Conservation (phyloP, 2,329 filamentous ascomycete genomes). For the Coccinonectria pachysandricola region DNA sequence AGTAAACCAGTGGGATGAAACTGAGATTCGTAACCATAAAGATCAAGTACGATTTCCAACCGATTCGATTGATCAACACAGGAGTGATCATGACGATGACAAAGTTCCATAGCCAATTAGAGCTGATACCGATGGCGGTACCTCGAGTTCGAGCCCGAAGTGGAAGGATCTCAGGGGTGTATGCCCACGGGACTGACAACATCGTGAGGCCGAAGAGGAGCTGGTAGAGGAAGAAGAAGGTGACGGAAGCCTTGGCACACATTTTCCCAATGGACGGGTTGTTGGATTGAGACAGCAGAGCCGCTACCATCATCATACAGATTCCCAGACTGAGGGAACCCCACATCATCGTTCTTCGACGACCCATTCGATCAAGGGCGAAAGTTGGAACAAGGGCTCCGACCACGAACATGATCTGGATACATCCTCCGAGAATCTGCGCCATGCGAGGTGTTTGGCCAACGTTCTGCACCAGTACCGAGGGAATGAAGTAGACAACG, state of each 20-base stretch:
- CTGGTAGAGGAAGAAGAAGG: slow-evolving; percentile 26
- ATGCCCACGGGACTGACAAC: slow-evolving; percentile 27
- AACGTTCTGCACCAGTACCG: neutral
- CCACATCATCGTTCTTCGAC: slow-evolving; percentile 34
- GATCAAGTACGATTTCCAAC: slow-evolving; percentile 41
- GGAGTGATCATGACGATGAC: slow-evolving; percentile 42
- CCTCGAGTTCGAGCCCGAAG: slow-evolving; percentile 23
- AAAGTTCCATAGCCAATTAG: slow-evolving; percentile 29
- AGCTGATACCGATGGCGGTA: slow-evolving; percentile 22
- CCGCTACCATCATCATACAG: slow-evolving; percentile 14
- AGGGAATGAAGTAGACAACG: neutral
- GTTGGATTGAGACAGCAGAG: slow-evolving; percentile 9
- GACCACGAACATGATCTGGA: slow-evolving; percentile 29
- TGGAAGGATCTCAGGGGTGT: slow-evolving; percentile 25
- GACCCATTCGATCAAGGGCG: slow-evolving; percentile 26
- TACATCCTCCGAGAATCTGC: slow-evolving; percentile 25
- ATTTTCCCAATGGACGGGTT: slow-evolving; percentile 5
- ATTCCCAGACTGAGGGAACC: slow-evolving; percentile 20
- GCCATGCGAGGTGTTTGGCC: slow-evolving; percentile 9
- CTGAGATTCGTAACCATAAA: slow-evolving; percentile 38
- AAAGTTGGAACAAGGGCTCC: slow-evolving; percentile 25
- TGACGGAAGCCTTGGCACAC: slow-evolving; percentile 19
- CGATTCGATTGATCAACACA: slow-evolving; percentile 32
- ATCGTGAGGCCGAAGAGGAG: slow-evolving; percentile 10
- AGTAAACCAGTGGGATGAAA: slow-evolving; percentile 31